A percentile compares a stretch with the other conserved stretches of the same genome.
phyloP scores from a whole-genome alignment of 208 protist genomes.

The Trypanosoma cruzi region DNA sequence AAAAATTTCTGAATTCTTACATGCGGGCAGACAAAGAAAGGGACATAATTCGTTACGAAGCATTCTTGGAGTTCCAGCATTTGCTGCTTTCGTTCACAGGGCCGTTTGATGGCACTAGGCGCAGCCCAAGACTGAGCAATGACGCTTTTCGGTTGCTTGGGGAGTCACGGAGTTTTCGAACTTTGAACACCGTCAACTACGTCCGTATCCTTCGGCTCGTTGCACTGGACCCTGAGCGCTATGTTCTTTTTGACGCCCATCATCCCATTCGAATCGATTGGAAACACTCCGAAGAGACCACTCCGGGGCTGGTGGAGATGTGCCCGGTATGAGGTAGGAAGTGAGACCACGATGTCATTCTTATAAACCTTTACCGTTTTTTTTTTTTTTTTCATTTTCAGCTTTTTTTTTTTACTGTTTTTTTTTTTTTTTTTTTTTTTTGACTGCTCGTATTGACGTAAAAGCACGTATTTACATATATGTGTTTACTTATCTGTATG shows the following conservation, averaged over 20 bases:
- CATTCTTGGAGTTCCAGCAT: conserved; percentile 41
- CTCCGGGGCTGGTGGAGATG: conserved; percentile 7
- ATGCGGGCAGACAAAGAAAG: conserved; percentile 40
- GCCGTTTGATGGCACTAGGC: conserved; percentile 10
- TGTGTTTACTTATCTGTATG: too few species aligned
- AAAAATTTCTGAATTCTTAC: conserved; percentile 35
- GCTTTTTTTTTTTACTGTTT: neutral
- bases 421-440: neutral
- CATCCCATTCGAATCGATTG: conserved; percentile 28
- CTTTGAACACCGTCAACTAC: conserved; percentile 66
- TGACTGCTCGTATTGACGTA: neutral
- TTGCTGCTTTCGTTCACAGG: conserved; percentile 27
- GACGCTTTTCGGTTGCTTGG: conserved; percentile 16
- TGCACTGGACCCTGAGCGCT: conserved; percentile 20
- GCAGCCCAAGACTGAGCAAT: conserved; percentile 17
- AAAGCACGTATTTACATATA: conserved; percentile 14
- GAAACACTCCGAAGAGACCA: conserved; percentile 16
- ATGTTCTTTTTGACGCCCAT: conserved; percentile 37
- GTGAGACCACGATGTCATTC: neutral
- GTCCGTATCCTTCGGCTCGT: conserved; percentile 39
- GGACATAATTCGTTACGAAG: conserved; percentile 42
- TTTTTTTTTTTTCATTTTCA: conserved; percentile 5
- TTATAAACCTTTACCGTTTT: neutral
- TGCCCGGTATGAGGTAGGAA: neutral
- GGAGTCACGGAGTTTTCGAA: conserved; percentile 40